A percentile compares a stretch with the other conserved stretches of the same genome.
These are phyloP conservation scores for Rhododendron molle DNA, from an alignment of 148 eudicot species.

Conservation along the genomic window DNA sequence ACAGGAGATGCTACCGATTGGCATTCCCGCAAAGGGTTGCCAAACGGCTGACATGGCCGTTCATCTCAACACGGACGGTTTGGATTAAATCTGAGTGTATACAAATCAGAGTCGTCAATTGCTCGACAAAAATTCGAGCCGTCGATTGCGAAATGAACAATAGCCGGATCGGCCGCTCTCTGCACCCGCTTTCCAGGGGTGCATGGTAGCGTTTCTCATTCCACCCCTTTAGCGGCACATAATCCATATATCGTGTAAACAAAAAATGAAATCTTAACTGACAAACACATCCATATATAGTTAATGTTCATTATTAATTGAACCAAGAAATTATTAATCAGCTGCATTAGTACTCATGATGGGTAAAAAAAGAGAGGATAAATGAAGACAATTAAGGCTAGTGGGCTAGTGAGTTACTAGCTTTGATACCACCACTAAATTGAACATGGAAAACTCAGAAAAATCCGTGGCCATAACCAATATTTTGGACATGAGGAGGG, in stretches of 20 bases:
- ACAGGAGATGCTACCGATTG: no score
- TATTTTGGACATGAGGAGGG: constrained; percentile 7
- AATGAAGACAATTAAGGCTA: constrained; percentile 10
- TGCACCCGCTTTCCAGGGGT: no score
- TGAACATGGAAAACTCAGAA: constrained; percentile 8
- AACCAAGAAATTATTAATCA: background rate
- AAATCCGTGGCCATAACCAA: constrained; percentile 20
- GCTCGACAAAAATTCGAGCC: no score
- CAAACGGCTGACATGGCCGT: no score
- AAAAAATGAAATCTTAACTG: background rate
- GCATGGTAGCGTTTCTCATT: no score
- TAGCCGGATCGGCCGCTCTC: no score
- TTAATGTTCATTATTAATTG: background rate
- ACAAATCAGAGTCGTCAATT: no score
- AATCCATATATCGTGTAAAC: background rate
- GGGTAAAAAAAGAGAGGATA: background rate
- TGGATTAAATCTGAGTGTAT: no score
- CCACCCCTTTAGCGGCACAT: background rate
- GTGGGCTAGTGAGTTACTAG: constrained; percentile 36
- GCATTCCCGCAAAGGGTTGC: no score
- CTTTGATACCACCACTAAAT: background rate
- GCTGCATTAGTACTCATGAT: background rate
- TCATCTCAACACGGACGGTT: no score
- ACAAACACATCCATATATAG: background rate
- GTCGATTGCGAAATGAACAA: no score